Percentiles rank a stretch among this genome's conserved stretches.
phyloP scores from a whole-genome alignment of 1,139 yeast species.

The Candida sp. region DNA sequence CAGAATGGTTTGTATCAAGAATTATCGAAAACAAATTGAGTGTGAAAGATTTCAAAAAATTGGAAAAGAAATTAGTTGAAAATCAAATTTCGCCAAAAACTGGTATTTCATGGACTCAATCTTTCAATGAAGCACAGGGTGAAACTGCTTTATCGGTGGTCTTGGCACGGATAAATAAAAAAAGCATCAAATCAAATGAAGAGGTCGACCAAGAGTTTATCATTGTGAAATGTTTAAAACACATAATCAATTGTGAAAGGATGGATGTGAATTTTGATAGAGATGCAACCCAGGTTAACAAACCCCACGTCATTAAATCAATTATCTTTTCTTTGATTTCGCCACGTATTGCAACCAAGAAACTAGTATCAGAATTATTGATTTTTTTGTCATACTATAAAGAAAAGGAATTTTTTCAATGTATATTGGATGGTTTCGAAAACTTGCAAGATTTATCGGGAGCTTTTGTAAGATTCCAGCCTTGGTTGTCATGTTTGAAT shows the following conservation, averaged over 20 bases:
- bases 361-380: constrained; percentile 41
- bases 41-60: constrained; percentile 30
- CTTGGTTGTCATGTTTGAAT: constrained; percentile 41
- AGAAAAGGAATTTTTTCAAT: constrained; percentile 20
- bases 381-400: constrained; percentile 31
- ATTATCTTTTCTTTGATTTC: constrained; percentile 37
- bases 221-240: constrained; percentile 37
- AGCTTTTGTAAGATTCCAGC: constrained; percentile 35
- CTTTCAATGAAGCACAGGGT: constrained; percentile 38
- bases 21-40: constrained; percentile 34
- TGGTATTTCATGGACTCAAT: constrained; percentile 28
- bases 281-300: constrained; percentile 15
- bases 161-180: constrained; percentile 35
- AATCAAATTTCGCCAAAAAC: constrained; percentile 16
- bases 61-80: constrained; percentile 31
- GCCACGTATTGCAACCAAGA: constrained; percentile 39
- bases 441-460: constrained; percentile 34
- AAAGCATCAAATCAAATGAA: constrained; percentile 43
- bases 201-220: constrained; percentile 41
- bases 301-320: constrained; percentile 31
- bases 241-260: constrained; percentile 18
- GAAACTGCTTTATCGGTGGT: constrained; percentile 43
- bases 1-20: constrained; percentile 41
- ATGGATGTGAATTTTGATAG: constrained; percentile 10
- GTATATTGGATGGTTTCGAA: constrained; percentile 30